A percentile compares a stretch with the other conserved stretches of the same genome.
These are phyloP conservation scores for Saturnispora besseyi DNA, from an alignment of 805 yeast species.

Conservation along the genomic window DNA sequence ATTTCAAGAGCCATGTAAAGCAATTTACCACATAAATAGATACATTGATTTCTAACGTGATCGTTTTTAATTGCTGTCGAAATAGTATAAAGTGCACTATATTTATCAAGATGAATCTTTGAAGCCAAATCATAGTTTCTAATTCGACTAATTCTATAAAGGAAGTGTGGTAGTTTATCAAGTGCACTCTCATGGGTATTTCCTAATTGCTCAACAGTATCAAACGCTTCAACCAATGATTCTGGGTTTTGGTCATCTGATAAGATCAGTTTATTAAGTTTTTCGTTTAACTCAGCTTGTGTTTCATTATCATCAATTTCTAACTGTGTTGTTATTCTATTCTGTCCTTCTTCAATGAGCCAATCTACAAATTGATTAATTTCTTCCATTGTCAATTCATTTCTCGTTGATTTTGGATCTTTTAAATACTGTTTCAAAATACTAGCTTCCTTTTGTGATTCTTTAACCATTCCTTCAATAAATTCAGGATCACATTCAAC, in stretches of 20 bases:
- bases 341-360: constrained; percentile 21
- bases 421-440: constrained; percentile 10
- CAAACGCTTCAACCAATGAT: constrained; percentile 18
- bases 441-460: constrained; percentile 18
- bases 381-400: constrained; percentile 17
- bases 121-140: constrained; percentile 14
- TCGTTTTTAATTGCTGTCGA: constrained; percentile 31
- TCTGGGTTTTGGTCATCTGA: constrained; percentile 15
- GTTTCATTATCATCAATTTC: constrained; percentile 9
- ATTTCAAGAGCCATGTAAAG: constrained; percentile 29
- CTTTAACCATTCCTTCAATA: constrained; percentile 21
- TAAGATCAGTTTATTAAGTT: constrained; percentile 10
- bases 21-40: constrained; percentile 34
- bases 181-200: constrained; percentile 18
- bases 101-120: constrained; percentile 28
- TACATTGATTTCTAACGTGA: constrained; percentile 26
- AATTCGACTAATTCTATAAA: constrained; percentile 16
- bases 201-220: constrained; percentile 16
- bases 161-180: constrained; percentile 19
- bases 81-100: constrained; percentile 31
- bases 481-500: constrained; percentile 25
- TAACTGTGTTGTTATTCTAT: constrained; percentile 7
- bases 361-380: constrained; percentile 20
- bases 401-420: constrained; percentile 12
- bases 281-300: constrained; percentile 9